Evolutionary conservation across 2,329 filamentous ascomycete genomes (phyloP).

Genomic region (Curvularia verruculosa): DNA sequence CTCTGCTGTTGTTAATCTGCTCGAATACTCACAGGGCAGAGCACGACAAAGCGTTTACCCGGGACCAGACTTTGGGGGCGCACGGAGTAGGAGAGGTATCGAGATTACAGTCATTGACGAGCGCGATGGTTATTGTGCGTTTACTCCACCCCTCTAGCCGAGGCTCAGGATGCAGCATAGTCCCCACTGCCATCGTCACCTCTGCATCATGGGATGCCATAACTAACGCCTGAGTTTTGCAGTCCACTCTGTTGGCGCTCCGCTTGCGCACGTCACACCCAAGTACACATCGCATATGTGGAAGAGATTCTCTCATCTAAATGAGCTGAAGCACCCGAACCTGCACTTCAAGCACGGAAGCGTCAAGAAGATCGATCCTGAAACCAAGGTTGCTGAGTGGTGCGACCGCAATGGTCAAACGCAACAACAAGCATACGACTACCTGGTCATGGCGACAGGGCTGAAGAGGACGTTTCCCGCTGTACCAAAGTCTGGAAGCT

Average conservation of each 20-base stretch:
- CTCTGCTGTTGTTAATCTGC: conserved; percentile 68
- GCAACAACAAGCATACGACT: conserved; percentile 66
- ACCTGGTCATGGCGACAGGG: conserved; percentile 74
- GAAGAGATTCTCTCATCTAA: conserved; percentile 71
- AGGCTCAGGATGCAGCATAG: conserved; percentile 15
- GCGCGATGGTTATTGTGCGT: conserved; percentile 80
- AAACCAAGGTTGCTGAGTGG: conserved; percentile 62
- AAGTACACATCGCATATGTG: conserved; percentile 71
- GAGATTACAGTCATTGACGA: conserved; percentile 79
- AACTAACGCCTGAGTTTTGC: conserved; percentile 26
- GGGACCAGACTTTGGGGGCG: conserved; percentile 45
- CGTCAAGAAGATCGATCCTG: conserved; percentile 65
- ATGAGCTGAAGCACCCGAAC: conserved; percentile 67
- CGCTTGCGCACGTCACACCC: conserved; percentile 70
- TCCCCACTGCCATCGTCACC: conserved; percentile 12
- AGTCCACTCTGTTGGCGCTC: conserved; percentile 79
- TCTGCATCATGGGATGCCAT: conserved; percentile 12
- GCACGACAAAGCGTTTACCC: conserved; percentile 54
- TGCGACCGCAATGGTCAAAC: conserved; percentile 60
- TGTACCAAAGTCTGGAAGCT: conserved; percentile 69
- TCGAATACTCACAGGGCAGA: conserved; percentile 67
- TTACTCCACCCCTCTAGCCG: conserved; percentile 25
- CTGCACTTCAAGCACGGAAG: conserved; percentile 71
- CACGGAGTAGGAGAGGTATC: conserved; percentile 58
- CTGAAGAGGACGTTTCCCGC: conserved; percentile 73